phyloP scores from a whole-genome alignment of 2,329 filamentous ascomycete species.

The Aspergillus brunneoviolaceus region DNA sequence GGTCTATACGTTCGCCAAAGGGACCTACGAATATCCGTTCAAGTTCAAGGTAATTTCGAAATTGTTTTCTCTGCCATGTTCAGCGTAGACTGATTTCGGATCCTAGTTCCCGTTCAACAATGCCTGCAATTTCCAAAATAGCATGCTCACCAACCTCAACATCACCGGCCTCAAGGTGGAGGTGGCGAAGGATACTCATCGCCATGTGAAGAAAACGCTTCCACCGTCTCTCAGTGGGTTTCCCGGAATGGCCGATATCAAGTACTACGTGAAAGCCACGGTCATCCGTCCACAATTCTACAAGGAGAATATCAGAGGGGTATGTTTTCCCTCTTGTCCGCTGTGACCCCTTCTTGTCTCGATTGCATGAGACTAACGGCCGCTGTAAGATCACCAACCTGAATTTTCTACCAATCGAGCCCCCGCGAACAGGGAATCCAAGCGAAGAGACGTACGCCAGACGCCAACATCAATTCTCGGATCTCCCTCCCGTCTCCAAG shows the following conservation, averaged over 20 bases:
- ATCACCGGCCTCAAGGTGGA: slow-evolving; percentile 47
- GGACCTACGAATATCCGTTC: slow-evolving; percentile 51
- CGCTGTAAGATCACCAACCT: slow-evolving; percentile 55
- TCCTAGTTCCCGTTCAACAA: slow-evolving; percentile 51
- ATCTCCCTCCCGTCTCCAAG: slow-evolving; percentile 40
- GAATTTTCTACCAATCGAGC: slow-evolving; percentile 90
- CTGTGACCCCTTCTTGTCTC: neutral
- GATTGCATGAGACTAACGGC: neutral
- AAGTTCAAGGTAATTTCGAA: slow-evolving; percentile 45
- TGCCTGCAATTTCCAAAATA: slow-evolving; percentile 46
- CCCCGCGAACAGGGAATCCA: slow-evolving; percentile 66
- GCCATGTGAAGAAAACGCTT: slow-evolving; percentile 80
- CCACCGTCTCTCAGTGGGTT: slow-evolving; percentile 88
- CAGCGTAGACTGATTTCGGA: neutral
- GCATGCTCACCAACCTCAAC: slow-evolving; percentile 48
- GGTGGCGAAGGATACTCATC: slow-evolving; percentile 44
- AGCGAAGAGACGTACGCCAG: slow-evolving; percentile 82
- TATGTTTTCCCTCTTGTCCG: slow-evolving; percentile 23
- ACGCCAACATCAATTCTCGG: slow-evolving; percentile 62
- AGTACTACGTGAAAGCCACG: slow-evolving; percentile 95
- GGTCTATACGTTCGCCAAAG: slow-evolving; percentile 47
- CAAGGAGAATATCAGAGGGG: slow-evolving; percentile 77
- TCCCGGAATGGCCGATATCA: slow-evolving; percentile 81
- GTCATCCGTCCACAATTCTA: slow-evolving; percentile 84
- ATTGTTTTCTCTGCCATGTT: neutral